A percentile compares a stretch with the other conserved stretches of the same genome.
Conservation (phyloP, 192 early-diverging fungal genomes). For the Linnemannia hyalina region DNA sequence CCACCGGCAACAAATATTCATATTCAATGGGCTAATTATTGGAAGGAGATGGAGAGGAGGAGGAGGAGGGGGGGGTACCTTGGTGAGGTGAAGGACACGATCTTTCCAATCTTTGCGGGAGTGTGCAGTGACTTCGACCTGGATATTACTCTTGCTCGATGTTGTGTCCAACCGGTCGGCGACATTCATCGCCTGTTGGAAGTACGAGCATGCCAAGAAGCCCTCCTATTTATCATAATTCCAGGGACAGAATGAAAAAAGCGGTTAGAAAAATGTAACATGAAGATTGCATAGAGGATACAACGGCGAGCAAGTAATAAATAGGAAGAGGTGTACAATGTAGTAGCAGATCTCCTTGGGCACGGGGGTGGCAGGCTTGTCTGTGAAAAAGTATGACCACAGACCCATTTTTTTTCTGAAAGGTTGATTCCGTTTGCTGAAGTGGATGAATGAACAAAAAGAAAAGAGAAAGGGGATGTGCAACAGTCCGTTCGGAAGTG, state of each 20-base stretch:
- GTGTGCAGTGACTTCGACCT: conserved; percentile 46
- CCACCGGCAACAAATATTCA: not conserved
- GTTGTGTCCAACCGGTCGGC: conserved; percentile 47
- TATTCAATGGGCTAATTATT: not conserved
- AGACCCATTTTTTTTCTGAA: conserved; percentile 20
- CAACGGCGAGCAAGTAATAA: too few species aligned
- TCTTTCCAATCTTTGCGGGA: conserved; percentile 46
- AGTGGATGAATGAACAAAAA: not conserved
- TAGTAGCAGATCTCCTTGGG: conserved; percentile 53
- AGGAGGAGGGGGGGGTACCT: not conserved
- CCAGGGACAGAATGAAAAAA: not conserved
- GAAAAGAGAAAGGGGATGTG: not conserved
- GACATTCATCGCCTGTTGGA: conserved; percentile 45
- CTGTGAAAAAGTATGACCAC: conserved; percentile 33
- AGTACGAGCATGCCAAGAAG: conserved; percentile 40
- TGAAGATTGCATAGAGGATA: too few species aligned
- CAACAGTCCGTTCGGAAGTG: not conserved
- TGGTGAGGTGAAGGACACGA: conserved; percentile 24
- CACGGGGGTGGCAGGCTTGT: conserved; percentile 21
- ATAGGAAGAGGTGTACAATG: conserved; percentile 7
- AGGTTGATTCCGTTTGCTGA: not conserved
- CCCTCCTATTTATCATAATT: conserved; percentile 31
- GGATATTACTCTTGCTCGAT: conserved; percentile 43
- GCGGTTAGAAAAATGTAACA: not conserved
- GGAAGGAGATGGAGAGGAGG: too few species aligned